phyloP scores from a whole-genome alignment of 305 asterid genomes.

The Fraxinus velutina region DNA sequence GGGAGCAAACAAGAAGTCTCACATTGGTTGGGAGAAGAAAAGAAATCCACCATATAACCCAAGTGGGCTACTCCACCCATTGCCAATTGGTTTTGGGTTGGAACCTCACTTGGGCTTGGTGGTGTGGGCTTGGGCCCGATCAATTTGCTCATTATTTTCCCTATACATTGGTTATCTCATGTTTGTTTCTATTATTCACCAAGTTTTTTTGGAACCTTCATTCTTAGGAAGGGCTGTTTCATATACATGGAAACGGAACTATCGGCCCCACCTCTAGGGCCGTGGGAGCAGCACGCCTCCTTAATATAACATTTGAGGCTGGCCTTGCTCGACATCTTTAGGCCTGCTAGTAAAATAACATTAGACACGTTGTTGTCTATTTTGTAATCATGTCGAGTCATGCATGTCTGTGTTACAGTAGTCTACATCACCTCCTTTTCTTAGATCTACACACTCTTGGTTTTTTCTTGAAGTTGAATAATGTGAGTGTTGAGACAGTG shows the following conservation, averaged over 20 bases:
- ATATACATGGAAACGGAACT: neutral
- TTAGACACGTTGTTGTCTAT: neutral
- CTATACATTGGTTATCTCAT: constrained; percentile 1
- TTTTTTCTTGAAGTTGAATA: constrained; percentile 36
- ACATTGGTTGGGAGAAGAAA: too few relatives aligned
- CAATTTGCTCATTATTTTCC: too few relatives aligned
- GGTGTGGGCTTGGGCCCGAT: too few relatives aligned
- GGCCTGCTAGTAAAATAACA: neutral
- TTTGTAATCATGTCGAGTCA: constrained; percentile 21
- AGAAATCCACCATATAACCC: too few relatives aligned
- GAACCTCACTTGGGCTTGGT: too few relatives aligned
- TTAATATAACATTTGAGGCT: neutral
- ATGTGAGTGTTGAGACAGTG: constrained; percentile 17
- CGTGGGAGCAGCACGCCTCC: neutral
- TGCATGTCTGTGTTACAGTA: neutral
- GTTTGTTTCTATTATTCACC: constrained; percentile 9
- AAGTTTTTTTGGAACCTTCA: constrained; percentile 8
- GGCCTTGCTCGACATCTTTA: neutral
- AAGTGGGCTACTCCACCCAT: too few relatives aligned
- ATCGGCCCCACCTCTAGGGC: neutral
- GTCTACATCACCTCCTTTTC: constrained; percentile 31
- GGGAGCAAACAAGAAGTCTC: too few relatives aligned
- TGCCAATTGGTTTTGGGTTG: too few relatives aligned
- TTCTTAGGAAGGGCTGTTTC: neutral
- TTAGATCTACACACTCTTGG: neutral